These are phyloP conservation scores for Rhodosporidiobolus odoratus DNA, from an alignment of 768 basidiomycete species.

Conservation along the genomic window DNA sequence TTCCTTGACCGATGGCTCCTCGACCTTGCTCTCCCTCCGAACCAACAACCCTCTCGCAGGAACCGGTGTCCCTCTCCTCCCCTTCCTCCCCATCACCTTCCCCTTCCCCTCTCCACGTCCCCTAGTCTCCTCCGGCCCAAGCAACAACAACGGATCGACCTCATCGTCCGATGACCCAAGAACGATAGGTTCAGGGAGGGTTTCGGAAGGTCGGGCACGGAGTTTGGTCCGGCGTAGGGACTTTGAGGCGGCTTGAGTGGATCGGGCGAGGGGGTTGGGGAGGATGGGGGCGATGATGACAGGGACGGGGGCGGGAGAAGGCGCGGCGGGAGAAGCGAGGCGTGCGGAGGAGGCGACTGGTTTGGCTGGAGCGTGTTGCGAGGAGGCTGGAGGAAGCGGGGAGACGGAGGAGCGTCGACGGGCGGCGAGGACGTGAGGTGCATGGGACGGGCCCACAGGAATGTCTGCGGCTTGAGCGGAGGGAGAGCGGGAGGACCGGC, in stretches of 20 bases:
- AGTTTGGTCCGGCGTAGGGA: no score
- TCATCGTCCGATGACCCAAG: not conserved
- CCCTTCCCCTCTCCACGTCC: constrained; percentile 13
- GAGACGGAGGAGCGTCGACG: constrained; percentile 2
- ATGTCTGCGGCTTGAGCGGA: not conserved
- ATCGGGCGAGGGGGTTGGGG: no score
- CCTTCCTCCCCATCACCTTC: not conserved
- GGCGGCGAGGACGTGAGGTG: constrained; percentile 13
- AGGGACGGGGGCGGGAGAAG: not conserved
- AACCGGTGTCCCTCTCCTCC: not conserved
- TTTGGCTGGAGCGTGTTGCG: not conserved
- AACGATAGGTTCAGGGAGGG: not conserved
- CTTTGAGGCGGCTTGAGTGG: no score
- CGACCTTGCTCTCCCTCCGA: not conserved
- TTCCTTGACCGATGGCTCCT: not conserved
- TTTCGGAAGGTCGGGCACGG: constrained; percentile 8
- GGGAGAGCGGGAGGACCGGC: constrained; percentile 3
- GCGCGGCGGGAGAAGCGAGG: not conserved
- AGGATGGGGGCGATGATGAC: not conserved
- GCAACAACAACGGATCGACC: constrained; percentile 3
- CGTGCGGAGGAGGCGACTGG: no score
- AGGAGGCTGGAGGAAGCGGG: not conserved
- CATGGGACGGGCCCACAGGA: constrained; percentile 6
- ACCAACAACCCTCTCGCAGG: not conserved
- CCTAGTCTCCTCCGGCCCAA: constrained; percentile 7